phyloP scores from a whole-genome alignment of 108 stramenopile species.

The Nannochloropsis salina region DNA sequence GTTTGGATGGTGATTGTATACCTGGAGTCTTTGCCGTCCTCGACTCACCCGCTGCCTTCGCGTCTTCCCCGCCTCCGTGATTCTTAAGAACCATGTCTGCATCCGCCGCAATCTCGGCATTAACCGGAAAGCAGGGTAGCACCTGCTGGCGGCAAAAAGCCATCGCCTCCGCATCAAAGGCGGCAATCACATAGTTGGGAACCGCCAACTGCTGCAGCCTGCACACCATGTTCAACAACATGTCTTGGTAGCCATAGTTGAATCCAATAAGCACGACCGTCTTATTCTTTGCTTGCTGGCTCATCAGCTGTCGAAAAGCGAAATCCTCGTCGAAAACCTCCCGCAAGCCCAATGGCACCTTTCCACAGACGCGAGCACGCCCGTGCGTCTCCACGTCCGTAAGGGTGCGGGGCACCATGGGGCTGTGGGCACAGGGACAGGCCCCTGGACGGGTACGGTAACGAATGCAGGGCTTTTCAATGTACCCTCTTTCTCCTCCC shows the following conservation, averaged over 20 bases:
- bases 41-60: not conserved
- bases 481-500: not conserved
- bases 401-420: not conserved
- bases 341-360: not conserved
- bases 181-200: not conserved
- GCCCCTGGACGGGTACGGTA: not conserved
- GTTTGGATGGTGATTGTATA: too few relatives aligned
- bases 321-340: not conserved
- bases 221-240: slow-evolving; percentile 17
- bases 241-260: slow-evolving; percentile 10
- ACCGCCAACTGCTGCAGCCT: slow-evolving; percentile 5
- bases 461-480: not conserved
- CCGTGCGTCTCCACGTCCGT: not conserved
- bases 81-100: not conserved
- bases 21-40: not conserved
- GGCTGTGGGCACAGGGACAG: not conserved
- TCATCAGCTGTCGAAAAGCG: not conserved
- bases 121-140: not conserved
- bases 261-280: not conserved
- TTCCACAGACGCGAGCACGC: not conserved
- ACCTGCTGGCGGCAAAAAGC: not conserved
- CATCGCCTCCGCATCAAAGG: slow-evolving; percentile 6
- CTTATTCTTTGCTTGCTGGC: not conserved
- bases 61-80: not conserved
- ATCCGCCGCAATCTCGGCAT: not conserved